Evolutionary conservation across 768 basidiomycete genomes (phyloP).

Genomic region (Suillus spraguei): DNA sequence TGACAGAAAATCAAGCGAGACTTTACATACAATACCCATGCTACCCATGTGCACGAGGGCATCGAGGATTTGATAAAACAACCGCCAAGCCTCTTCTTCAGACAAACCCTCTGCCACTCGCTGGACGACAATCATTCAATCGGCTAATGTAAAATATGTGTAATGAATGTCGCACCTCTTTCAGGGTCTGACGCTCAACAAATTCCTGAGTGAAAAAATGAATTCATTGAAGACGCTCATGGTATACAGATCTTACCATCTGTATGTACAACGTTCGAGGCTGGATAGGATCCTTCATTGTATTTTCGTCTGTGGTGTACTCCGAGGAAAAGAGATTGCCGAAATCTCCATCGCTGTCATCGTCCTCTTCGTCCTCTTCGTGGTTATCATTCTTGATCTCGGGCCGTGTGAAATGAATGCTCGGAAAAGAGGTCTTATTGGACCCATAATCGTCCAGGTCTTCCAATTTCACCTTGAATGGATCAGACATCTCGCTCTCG

Average conservation of each 20-base stretch:
- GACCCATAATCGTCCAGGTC: constrained; percentile 64
- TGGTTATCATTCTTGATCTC: constrained; percentile 40
- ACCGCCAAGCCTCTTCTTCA: constrained; percentile 86
- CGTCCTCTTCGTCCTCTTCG: constrained; percentile 45
- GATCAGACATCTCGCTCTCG: constrained; percentile 50
- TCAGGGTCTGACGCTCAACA: constrained; percentile 87
- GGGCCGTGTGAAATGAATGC: constrained; percentile 75
- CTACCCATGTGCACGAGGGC: constrained; percentile 89
- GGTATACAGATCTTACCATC: constrained; percentile 58
- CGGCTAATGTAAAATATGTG: neutral
- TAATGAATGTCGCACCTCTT: constrained; percentile 55
- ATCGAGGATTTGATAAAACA: constrained; percentile 89
- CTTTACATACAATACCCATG: constrained; percentile 72
- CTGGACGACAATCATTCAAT: constrained; percentile 34
- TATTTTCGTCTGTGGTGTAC: constrained; percentile 36
- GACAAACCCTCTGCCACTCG: constrained; percentile 78
- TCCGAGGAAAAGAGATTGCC: constrained; percentile 38
- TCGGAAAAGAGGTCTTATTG: constrained; percentile 71
- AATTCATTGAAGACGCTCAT: neutral
- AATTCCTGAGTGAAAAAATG: constrained; percentile 59
- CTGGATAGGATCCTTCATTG: constrained; percentile 28
- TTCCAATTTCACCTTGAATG: constrained; percentile 65
- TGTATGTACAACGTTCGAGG: constrained; percentile 85
- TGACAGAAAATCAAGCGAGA: neutral
- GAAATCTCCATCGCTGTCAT: constrained; percentile 36